A percentile compares a stretch with the other conserved stretches of the same genome.
phyloP scores from a whole-genome alignment of 2,329 filamentous ascomycete species.

The Diaporthe eres region DNA sequence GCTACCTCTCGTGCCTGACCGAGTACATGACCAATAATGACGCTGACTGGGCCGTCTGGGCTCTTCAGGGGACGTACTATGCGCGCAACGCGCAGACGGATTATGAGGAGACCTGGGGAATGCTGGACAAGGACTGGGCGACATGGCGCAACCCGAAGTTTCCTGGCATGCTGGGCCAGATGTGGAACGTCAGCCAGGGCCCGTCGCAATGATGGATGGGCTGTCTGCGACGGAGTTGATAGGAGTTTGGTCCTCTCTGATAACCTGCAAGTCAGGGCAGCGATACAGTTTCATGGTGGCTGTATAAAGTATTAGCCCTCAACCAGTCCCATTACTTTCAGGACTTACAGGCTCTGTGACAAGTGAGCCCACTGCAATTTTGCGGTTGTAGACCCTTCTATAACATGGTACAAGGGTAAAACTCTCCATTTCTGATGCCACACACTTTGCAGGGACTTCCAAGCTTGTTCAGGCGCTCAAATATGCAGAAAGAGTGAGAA shows the following conservation, averaged over 20 bases:
- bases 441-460: neutral
- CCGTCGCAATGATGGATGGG: conserved; percentile 45
- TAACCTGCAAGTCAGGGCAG: neutral
- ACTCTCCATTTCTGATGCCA: too few species aligned
- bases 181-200: conserved; percentile 59
- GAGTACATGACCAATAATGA: conserved; percentile 69
- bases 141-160: conserved; percentile 59
- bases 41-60: conserved; percentile 73
- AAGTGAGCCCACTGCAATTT: neutral
- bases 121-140: conserved; percentile 54
- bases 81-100: conserved; percentile 64
- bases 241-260: neutral
- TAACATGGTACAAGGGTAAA: neutral
- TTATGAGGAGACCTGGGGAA: conserved; percentile 67
- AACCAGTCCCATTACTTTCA: neutral
- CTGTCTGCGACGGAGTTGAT: neutral
- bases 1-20: conserved; percentile 66
- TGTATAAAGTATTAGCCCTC: neutral
- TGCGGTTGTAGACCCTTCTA: neutral
- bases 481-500: neutral
- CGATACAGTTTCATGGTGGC: neutral
- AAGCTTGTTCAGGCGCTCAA: neutral
- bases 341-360: neutral
- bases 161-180: conserved; percentile 50
- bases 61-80: conserved; percentile 71